Base-by-base conservation (phyloP, 2,329 filamentous ascomycete genomes). In the Fusarium buharicum region DNA sequence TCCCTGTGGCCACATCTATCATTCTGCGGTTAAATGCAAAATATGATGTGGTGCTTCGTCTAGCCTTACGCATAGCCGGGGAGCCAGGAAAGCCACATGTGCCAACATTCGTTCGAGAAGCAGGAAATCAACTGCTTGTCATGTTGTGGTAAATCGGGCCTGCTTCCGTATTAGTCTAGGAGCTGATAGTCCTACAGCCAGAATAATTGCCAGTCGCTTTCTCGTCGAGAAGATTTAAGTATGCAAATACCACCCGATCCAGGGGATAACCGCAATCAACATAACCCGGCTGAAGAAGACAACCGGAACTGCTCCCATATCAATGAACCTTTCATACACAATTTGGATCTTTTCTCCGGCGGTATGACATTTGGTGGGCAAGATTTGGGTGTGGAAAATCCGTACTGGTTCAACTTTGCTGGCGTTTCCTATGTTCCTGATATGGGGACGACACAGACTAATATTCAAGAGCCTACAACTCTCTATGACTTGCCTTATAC, bases 191-290 rank as follows among this genome's bases (percentile, higher is more conserved):
- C 24, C 24, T 27, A 27, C 9, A 40, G 38, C 10, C 38, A 40
- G 9, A 40, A 40, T 27, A 40, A n/a, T 22, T 5, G 12, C 8
- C 20, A 27, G 14, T 27, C 38, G 10, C 10, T 5, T 10, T 16
- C 20, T 9, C 31, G 14, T 8, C 4, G 9, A 2, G 31, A 16
- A 4, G 31, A 16, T 8, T 13, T 8, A 9, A 34, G 16, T 4
- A 9, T 4, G 1, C 31, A 16, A 2, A 10, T 2, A 3, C 6
- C 4, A n/a, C n/a, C n/a, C n/a, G n/a, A n/a, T n/a, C n/a, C n/a
- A n/a, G n/a, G n/a, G n/a, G n/a, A n/a, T n/a, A n/a, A n/a, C n/a
- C n/a, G n/a, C n/a, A n/a, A n/a, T n/a, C n/a, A n/a, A n/a, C n/a
- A n/a, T n/a, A n/a, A n/a, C n/a, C n/a, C n/a, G n/a, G n/a, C n/a